phyloP scores from a whole-genome alignment of 495 filamentous ascomycete species.

The Penicillium antarcticum region DNA sequence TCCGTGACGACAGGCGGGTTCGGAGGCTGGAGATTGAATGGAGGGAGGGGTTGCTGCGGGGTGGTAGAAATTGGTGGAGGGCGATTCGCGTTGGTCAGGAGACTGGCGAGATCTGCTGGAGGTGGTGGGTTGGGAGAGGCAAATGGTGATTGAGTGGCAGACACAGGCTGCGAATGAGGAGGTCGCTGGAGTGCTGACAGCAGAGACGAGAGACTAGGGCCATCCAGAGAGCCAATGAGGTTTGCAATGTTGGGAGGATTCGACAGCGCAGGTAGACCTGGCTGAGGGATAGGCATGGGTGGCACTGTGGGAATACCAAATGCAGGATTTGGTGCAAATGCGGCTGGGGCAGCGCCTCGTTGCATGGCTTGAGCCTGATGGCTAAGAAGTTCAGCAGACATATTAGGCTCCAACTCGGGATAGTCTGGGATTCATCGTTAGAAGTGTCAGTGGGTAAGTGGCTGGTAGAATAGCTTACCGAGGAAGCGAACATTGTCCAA shows the following conservation, averaged over 20 bases:
- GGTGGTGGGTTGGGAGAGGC: constrained; percentile 31
- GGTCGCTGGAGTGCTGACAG: constrained; percentile 54
- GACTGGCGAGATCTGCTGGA: constrained; percentile 56
- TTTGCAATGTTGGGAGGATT: constrained; percentile 43
- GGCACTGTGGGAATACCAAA: constrained; percentile 42
- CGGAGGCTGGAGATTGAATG: constrained; percentile 31
- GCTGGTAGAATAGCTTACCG: constrained; percentile 39
- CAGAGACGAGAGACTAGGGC: constrained; percentile 68
- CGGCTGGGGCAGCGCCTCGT: constrained; percentile 38
- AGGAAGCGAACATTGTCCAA: constrained; percentile 72
- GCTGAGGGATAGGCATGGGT: constrained; percentile 34
- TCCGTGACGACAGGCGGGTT: constrained; percentile 35
- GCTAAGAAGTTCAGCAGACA: constrained; percentile 76
- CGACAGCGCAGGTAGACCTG: constrained; percentile 26
- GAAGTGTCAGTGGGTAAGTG: background rate
- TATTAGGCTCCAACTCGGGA: constrained; percentile 68
- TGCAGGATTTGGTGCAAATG: constrained; percentile 40
- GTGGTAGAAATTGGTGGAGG: constrained; percentile 36
- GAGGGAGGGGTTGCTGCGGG: constrained; percentile 31
- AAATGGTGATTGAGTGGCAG: constrained; percentile 37
- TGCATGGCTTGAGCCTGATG: constrained; percentile 64
- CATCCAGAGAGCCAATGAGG: constrained; percentile 61
- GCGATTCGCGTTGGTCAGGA: constrained; percentile 49
- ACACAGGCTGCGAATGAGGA: constrained; percentile 41
- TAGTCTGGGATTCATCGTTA: constrained; percentile 54